A percentile compares a stretch with the other conserved stretches of the same genome.
These are phyloP conservation scores for Huntiella abstrusa DNA, from an alignment of 2,329 filamentous ascomycete genomes.

Conservation along the genomic window DNA sequence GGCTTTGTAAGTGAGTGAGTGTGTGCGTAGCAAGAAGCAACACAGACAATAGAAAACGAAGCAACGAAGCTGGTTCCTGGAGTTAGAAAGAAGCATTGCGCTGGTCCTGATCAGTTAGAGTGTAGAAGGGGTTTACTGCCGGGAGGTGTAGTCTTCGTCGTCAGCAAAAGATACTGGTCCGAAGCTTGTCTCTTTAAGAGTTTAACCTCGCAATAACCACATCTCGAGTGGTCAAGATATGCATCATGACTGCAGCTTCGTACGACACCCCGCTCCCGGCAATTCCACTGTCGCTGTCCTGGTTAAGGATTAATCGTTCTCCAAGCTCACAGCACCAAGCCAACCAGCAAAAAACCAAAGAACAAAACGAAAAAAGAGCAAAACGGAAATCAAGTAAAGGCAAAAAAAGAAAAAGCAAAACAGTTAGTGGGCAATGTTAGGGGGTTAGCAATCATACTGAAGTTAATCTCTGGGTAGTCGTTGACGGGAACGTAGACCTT, in stretches of 20 bases:
- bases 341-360: slow-evolving; percentile 15
- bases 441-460: slow-evolving; percentile 99
- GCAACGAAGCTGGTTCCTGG: slow-evolving; percentile 15
- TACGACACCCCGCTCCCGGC: too few relatives aligned
- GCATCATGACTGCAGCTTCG: too few relatives aligned
- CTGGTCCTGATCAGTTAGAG: too few relatives aligned
- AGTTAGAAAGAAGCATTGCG: slow-evolving; percentile 18
- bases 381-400: neutral
- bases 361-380: slow-evolving; percentile 13
- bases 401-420: slow-evolving; percentile 12
- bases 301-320: neutral
- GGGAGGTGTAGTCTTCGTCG: too few relatives aligned
- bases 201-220: too few relatives aligned
- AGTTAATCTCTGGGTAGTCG: slow-evolving; percentile 99
- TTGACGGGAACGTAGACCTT: slow-evolving; percentile 99
- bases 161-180: too few relatives aligned
- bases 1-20: neutral
- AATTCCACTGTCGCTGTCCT: too few relatives aligned
- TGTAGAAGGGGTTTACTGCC: too few relatives aligned
- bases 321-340: neutral
- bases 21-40: neutral
- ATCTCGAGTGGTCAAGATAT: too few relatives aligned
- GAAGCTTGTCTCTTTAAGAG: too few relatives aligned
- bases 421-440: slow-evolving; percentile 42
- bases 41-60: slow-evolving; percentile 11